phyloP scores from a whole-genome alignment of 2,329 filamentous ascomycete species.

The Neofusicoccum kwambonambiense region DNA sequence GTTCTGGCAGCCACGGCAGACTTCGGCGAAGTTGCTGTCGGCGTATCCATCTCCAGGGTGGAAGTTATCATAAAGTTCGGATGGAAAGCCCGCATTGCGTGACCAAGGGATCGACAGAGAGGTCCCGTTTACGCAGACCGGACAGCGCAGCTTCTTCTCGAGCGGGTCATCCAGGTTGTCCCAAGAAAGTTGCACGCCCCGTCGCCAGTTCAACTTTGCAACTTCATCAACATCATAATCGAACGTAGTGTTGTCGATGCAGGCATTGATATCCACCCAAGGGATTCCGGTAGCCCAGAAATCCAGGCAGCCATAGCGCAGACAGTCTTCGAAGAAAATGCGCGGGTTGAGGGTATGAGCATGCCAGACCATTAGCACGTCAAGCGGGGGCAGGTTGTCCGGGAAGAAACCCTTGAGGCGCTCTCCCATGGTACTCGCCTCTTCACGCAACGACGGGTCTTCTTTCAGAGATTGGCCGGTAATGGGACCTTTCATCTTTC shows the following conservation, averaged over 20 bases:
- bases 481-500: not conserved
- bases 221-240: conserved; percentile 52
- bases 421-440: not conserved
- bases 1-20: conserved; percentile 54
- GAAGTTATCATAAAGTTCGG: not conserved
- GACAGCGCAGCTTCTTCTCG: conserved; percentile 55
- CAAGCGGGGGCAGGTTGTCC: conserved; percentile 39
- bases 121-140: conserved; percentile 45
- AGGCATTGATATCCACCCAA: conserved; percentile 59
- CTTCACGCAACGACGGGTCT: not conserved
- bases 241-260: conserved; percentile 59
- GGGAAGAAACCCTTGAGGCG: not conserved
- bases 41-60: conserved; percentile 58
- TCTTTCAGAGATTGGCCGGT: not conserved
- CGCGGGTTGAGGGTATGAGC: conserved; percentile 75
- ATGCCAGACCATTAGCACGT: conserved; percentile 79
- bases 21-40: conserved; percentile 53
- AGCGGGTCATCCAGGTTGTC: conserved; percentile 55
- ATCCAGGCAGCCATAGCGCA: conserved; percentile 56
- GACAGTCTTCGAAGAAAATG: conserved; percentile 70
- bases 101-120: conserved; percentile 54
- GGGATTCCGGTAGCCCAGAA: conserved; percentile 65
- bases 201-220: conserved; percentile 50
- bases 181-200: conserved; percentile 55
- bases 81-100: not conserved